Evolutionary conservation across 768 basidiomycete species (phyloP), one percentile per base, ranked within the genome.

Genomic region (Dacryopinax spathularia): DNA sequence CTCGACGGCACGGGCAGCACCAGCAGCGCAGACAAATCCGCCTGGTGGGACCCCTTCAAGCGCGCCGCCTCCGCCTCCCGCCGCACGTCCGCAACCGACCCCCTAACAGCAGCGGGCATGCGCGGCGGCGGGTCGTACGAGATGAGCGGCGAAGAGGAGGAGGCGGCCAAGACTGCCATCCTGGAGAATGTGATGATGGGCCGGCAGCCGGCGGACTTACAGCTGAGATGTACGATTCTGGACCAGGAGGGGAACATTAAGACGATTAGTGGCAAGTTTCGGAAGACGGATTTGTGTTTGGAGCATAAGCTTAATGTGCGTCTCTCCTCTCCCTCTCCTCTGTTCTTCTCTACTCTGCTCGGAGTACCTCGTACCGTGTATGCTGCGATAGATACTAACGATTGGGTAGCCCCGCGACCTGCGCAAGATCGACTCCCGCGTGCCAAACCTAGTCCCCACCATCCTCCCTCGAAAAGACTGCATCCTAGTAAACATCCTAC

Each of bases 401-500:
- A 33, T 9, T 34, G 31, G 22, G 22, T 69, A 93, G 89, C 88
- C 92, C 68, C 88, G 95, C 80, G 95, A 98, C 78, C 79, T 98
- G 25, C 87, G 95, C 62, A 96, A 97, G 79, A 89, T 98, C 68
- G 95, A 98, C 76, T 93, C 91, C 2, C 81, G 91, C 68, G 82
- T 93, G 68, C 92, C 94, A 34, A 96, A 94, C 74, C 84, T 95
- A 63, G 88, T 98, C 18, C 93, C 94, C 37, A 93, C 93, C 39
- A 94, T 98, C 70, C 82, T 98, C 63, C 83, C 88, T 61, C 82
- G 95, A 67, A 87, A 85, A 70, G 86, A 91, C 74, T 91, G 89
- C 56, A 84, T 97, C 67, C 79, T 98, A 66, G 91, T 90, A 72
- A 97, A 95, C 70, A 88, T 97, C 39, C 82, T 98, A 33, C 95